Conservation (phyloP, 352 stramenopile genomes). For the Blastocystis sp. region DNA sequence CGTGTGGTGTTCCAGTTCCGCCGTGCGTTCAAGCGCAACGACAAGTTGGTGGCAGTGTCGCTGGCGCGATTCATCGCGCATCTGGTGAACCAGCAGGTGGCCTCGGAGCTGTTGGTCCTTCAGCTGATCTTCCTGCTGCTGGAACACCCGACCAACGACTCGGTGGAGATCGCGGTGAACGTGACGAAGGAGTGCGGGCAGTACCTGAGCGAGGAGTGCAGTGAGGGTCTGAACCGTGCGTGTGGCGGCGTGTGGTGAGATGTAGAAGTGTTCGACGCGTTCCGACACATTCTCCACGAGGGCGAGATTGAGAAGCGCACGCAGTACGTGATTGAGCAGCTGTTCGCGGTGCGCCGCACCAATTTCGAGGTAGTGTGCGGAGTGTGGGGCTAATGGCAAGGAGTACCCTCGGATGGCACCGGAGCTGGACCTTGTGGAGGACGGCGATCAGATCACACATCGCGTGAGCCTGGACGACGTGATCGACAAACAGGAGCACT, state of each 20-base stretch:
- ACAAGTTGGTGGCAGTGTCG: slow-evolving; percentile 86
- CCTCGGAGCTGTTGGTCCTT: slow-evolving; percentile 92
- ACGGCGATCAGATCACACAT: slow-evolving; percentile 96
- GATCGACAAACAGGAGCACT: slow-evolving; percentile 87
- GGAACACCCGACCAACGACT: slow-evolving; percentile 93
- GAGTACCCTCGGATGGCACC: slow-evolving; percentile 85
- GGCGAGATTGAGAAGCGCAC: slow-evolving; percentile 90
- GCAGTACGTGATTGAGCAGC: slow-evolving; percentile 94
- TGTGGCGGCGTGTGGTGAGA: background rate
- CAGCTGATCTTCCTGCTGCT: slow-evolving; percentile 93
- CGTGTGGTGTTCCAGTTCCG: slow-evolving; percentile 90
- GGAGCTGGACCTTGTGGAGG: slow-evolving; percentile 93
- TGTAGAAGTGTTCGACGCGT: slow-evolving; percentile 89
- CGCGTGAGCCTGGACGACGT: slow-evolving; percentile 91
- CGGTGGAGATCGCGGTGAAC: slow-evolving; percentile 92
- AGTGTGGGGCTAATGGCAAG: background rate
- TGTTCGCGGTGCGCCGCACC: slow-evolving; percentile 91
- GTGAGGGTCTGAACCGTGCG: slow-evolving; percentile 72
- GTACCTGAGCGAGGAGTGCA: slow-evolving; percentile 80
- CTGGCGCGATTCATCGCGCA: slow-evolving; percentile 93
- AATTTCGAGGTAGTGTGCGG: slow-evolving; percentile 81
- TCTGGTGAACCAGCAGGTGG: slow-evolving; percentile 95
- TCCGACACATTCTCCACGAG: slow-evolving; percentile 93
- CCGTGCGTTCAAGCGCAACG: slow-evolving; percentile 87
- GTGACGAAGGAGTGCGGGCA: slow-evolving; percentile 92